Conservation (phyloP, 495 filamentous ascomycete species). For the Ramalina peruviana region DNA sequence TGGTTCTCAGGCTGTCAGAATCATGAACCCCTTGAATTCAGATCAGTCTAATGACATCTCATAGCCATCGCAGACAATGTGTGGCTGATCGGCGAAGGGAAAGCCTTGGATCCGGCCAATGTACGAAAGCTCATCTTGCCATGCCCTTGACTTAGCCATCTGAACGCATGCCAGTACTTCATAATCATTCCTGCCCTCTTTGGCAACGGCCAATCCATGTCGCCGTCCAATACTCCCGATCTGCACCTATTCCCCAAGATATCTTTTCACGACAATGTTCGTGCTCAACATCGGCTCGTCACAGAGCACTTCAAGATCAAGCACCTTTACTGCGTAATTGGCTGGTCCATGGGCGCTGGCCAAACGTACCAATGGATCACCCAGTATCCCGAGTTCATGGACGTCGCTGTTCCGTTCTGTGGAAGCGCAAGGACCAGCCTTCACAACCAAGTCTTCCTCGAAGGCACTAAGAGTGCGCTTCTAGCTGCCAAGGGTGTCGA, state of each 20-base stretch:
- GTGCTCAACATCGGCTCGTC: slow-evolving; percentile 49
- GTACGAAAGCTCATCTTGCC: background rate
- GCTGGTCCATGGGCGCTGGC: slow-evolving; percentile 59
- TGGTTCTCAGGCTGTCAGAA: slow-evolving; percentile 50
- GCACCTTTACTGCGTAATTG: slow-evolving; percentile 48
- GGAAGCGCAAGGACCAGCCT: slow-evolving; percentile 50
- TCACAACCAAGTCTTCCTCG: slow-evolving; percentile 61
- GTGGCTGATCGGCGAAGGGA: slow-evolving; percentile 51
- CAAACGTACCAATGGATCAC: slow-evolving; percentile 61
- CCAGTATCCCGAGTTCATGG: slow-evolving; percentile 57
- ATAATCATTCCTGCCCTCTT: slow-evolving; percentile 60
- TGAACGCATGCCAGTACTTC: slow-evolving; percentile 31
- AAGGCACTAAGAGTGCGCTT: slow-evolving; percentile 54
- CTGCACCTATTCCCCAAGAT: slow-evolving; percentile 44
- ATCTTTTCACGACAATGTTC: slow-evolving; percentile 56
- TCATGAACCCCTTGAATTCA: background rate
- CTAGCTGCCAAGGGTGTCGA: slow-evolving; percentile 44
- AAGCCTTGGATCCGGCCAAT: slow-evolving; percentile 42
- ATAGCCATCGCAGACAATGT: slow-evolving; percentile 46
- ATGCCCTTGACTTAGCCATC: background rate
- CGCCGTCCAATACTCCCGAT: slow-evolving; percentile 47
- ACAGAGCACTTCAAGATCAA: slow-evolving; percentile 48
- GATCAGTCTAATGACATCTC: background rate
- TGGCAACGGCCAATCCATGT: slow-evolving; percentile 58
- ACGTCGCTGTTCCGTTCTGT: slow-evolving; percentile 53